Conservation (phyloP, 495 filamentous ascomycete genomes). For the Lasiosphaeris hirsuta region DNA sequence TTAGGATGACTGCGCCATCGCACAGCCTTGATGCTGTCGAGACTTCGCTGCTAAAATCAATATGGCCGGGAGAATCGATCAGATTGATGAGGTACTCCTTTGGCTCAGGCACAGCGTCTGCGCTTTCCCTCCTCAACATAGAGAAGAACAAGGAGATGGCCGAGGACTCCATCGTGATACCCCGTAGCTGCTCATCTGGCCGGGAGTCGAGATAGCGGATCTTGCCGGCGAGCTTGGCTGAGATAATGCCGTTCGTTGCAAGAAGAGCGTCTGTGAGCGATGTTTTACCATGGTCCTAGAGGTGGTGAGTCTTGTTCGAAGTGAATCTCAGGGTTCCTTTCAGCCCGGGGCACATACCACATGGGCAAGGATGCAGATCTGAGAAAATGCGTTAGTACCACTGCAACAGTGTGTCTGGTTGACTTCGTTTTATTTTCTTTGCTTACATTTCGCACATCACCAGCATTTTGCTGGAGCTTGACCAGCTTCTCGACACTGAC, state of each 20-base stretch:
- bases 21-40: conserved; percentile 93
- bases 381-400: conserved; percentile 37
- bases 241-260: conserved; percentile 99
- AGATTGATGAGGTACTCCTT: conserved; percentile 96
- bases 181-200: conserved; percentile 93
- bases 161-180: conserved; percentile 99
- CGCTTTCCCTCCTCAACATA: conserved; percentile 65
- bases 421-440: neutral
- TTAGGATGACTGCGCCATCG: conserved; percentile 89
- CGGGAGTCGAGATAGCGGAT: conserved; percentile 96
- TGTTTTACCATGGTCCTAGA: conserved; percentile 93
- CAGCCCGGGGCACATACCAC: conserved; percentile 50
- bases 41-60: conserved; percentile 98
- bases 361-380: conserved; percentile 98
- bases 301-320: conserved; percentile 8
- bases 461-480: conserved; percentile 74
- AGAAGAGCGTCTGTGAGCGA: conserved; percentile 95
- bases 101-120: conserved; percentile 63
- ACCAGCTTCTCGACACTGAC: conserved; percentile 84
- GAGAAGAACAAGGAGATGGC: conserved; percentile 97
- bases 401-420: neutral
- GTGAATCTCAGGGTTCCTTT: neutral
- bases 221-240: conserved; percentile 93
- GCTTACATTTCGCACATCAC: conserved; percentile 84
- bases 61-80: conserved; percentile 97